These are phyloP conservation scores for Lodderomyces orthopsilosis DNA, from an alignment of 1,139 yeast species.

Conservation along the genomic window DNA sequence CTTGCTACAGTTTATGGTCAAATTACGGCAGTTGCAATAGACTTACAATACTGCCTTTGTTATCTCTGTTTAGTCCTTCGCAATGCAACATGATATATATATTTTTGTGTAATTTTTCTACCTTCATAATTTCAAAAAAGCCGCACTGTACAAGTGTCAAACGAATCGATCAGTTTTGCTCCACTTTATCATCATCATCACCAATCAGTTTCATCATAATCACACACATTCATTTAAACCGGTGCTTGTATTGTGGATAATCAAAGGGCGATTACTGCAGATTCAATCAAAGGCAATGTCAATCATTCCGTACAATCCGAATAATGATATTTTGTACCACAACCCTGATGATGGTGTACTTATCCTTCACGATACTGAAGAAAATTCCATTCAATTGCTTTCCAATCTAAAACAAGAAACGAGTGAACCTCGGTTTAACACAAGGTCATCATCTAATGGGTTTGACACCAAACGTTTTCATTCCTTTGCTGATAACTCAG, in stretches of 20 bases:
- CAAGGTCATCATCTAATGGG: not conserved
- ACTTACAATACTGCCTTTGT: no score
- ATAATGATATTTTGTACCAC: conserved; percentile 31
- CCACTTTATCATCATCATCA: no score
- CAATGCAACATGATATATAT: no score
- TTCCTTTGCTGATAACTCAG: conserved; percentile 5
- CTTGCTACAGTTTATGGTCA: conserved; percentile 28
- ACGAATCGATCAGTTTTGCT: no score
- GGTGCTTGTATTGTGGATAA: not conserved
- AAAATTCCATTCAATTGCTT: conserved; percentile 39
- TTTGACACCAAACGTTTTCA: conserved; percentile 1
- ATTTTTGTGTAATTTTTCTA: no score
- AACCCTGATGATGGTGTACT: conserved; percentile 41
- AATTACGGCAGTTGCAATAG: conserved; percentile 2
- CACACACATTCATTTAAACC: not conserved
- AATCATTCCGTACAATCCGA: conserved; percentile 37
- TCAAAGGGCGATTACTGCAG: no score
- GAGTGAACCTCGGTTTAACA: not conserved
- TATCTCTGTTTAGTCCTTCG: no score
- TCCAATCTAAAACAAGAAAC: conserved; percentile 10
- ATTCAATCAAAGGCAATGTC: conserved; percentile 26
- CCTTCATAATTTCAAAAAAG: no score
- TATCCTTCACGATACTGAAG: conserved; percentile 42
- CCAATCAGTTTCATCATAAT: no score
- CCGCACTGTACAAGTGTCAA: no score